phyloP scores from a whole-genome alignment of 306 rosid species.

The Herpetospermum pedunculosum region DNA sequence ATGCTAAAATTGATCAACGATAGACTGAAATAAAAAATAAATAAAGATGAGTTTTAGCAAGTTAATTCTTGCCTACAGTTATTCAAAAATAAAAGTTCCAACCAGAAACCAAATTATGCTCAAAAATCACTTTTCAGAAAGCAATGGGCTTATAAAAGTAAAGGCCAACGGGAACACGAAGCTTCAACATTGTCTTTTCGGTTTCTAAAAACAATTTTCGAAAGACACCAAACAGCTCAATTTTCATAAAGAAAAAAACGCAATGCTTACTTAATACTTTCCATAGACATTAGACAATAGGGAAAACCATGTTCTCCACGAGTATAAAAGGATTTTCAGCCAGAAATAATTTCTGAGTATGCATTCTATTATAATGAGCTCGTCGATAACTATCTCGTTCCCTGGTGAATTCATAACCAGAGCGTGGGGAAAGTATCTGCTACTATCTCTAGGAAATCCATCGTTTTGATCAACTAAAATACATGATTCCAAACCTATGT shows the following conservation, averaged over 20 bases:
- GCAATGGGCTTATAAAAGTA: background rate
- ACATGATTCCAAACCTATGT: background rate
- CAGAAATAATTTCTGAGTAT: too few relatives aligned
- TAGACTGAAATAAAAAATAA: background rate
- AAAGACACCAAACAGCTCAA: background rate
- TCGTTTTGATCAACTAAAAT: background rate
- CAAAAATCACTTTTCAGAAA: background rate
- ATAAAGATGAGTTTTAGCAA: background rate
- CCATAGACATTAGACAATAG: background rate
- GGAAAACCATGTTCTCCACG: background rate
- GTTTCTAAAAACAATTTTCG: background rate
- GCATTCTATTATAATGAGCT: too few relatives aligned
- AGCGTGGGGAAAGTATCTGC: background rate
- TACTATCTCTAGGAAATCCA: background rate
- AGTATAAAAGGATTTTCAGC: background rate
- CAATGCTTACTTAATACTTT: background rate
- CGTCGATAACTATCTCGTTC: background rate
- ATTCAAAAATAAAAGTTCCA: background rate
- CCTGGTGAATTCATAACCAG: background rate
- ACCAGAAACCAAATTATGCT: background rate
- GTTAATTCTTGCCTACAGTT: background rate
- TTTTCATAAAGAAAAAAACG: background rate
- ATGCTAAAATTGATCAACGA: background rate
- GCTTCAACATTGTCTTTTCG: background rate
- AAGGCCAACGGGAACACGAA: background rate